phyloP scores from a whole-genome alignment of 2,329 filamentous ascomycete genomes.

The Diaporthe ilicicola region DNA sequence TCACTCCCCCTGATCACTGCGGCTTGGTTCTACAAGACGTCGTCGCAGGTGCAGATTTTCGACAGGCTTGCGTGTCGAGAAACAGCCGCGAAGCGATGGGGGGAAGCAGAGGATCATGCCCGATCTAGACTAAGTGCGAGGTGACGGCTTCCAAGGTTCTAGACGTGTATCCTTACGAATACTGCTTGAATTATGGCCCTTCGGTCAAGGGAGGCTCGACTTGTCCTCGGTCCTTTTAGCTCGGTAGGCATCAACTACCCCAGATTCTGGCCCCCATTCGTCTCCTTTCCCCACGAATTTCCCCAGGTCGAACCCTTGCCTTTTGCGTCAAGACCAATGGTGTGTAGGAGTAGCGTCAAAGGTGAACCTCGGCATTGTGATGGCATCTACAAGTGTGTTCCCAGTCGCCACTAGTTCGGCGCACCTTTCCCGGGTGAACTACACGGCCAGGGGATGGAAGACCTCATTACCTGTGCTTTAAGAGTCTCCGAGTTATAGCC shows the following conservation, averaged over 20 bases:
- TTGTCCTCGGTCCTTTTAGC: background rate
- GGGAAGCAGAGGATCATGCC: background rate
- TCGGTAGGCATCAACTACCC: background rate
- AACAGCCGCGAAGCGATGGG: background rate
- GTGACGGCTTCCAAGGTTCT: background rate
- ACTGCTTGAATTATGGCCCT: background rate
- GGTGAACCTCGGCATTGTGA: slow-evolving; percentile 12
- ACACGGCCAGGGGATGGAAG: background rate
- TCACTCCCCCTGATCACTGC: background rate
- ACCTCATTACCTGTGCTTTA: background rate
- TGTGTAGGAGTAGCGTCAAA: background rate
- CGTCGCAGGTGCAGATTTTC: background rate
- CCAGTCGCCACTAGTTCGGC: slow-evolving; percentile 1
- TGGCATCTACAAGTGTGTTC: background rate
- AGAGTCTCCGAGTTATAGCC: background rate
- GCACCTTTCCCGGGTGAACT: background rate
- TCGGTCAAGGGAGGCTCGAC: background rate
- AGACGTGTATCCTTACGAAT: background rate
- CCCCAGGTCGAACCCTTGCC: background rate
- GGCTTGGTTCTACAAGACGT: background rate
- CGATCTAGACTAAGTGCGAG: too few relatives aligned
- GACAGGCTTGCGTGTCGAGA: background rate
- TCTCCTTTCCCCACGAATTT: slow-evolving; percentile 15
- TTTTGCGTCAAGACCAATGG: background rate
- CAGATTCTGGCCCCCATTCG: slow-evolving; percentile 14